Evolutionary conservation across 805 yeast species (phyloP), one percentile per base, ranked within the genome.

Genomic region (Lipomyces oligophaga): DNA sequence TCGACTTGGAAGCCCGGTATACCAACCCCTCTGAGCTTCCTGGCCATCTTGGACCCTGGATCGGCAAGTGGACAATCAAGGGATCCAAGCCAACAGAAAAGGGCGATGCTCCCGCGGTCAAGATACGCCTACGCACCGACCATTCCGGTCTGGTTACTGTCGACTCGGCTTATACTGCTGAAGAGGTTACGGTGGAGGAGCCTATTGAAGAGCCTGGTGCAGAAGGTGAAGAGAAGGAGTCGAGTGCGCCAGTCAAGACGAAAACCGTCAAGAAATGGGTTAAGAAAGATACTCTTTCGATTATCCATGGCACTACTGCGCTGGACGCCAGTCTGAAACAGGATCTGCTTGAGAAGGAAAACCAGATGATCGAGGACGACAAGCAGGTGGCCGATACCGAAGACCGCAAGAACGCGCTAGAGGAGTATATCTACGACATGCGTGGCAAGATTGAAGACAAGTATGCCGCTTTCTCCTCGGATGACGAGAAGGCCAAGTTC

Each of bases 301-400:
- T 93, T 58, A 71, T 68, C 41, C 77, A 77, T 62, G 68, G 71
- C 52, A 79, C 87, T 49, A 55, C 60, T 4, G 67, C 71, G 36
- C 79, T 80, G 50, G 77, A 85, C 41, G 76, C 84, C 61, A 67
- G 83, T 54, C 74, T 72, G 54, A 76, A 86, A 68, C 74, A 80
- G 61, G 72, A 70, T 45, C 76, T 74, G 58, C 76, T 83, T 54
- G 97, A 93, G 77, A 73, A 74, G 69, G 99, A 93, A 76, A 79
- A 79, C 64, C 77, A 83, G 67, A 73, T 93, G 81, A 76, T 79
- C 57, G 79, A 87, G 67, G 88, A 83, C 65, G 99, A 93, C 72
- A 93, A 89, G 76, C 81, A 90, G 62, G 97, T 93, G 58, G 94
- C 94, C 59, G 97, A 93, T 74, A 93, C 97, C 58, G 97, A 93